Conservation (phyloP, 306 rosid species). For the Casuarina glauca region DNA sequence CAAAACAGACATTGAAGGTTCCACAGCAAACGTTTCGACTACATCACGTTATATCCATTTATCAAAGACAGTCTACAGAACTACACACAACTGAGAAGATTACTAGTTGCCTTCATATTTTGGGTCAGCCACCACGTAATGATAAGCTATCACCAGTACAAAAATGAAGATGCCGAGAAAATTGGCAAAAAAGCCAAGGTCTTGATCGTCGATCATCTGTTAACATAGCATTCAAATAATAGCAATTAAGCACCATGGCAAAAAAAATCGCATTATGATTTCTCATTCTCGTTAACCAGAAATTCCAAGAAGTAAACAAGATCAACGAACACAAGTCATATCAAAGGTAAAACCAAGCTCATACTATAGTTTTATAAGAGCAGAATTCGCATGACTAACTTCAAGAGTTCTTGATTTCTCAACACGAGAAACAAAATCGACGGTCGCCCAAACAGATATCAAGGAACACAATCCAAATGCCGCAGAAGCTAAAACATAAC, state of each 20-base stretch:
- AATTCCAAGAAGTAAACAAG: not conserved
- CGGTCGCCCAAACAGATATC: not conserved
- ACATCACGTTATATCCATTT: slow-evolving; percentile 30
- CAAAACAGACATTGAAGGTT: not conserved
- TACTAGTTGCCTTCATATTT: slow-evolving; percentile 72
- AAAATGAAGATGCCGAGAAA: slow-evolving; percentile 85
- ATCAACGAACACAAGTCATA: not conserved
- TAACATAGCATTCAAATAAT: slow-evolving; percentile 17
- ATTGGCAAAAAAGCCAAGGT: slow-evolving; percentile 89
- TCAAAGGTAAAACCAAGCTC: not conserved
- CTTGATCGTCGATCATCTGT: slow-evolving; percentile 89
- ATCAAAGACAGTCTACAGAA: slow-evolving; percentile 35
- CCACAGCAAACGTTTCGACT: slow-evolving; percentile 22
- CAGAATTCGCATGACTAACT: not conserved
- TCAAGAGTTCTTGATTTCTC: not conserved
- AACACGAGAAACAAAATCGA: not conserved
- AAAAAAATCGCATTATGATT: not conserved
- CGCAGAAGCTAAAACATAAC: not conserved
- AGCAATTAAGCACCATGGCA: slow-evolving; percentile 14
- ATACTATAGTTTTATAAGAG: not conserved
- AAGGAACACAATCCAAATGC: not conserved
- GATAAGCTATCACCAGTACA: slow-evolving; percentile 80
- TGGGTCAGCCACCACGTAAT: slow-evolving; percentile 86
- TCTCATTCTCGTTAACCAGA: not conserved
- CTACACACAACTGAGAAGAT: not conserved